phyloP scores from a whole-genome alignment of 208 protist species.

The Crithidia bombi region DNA sequence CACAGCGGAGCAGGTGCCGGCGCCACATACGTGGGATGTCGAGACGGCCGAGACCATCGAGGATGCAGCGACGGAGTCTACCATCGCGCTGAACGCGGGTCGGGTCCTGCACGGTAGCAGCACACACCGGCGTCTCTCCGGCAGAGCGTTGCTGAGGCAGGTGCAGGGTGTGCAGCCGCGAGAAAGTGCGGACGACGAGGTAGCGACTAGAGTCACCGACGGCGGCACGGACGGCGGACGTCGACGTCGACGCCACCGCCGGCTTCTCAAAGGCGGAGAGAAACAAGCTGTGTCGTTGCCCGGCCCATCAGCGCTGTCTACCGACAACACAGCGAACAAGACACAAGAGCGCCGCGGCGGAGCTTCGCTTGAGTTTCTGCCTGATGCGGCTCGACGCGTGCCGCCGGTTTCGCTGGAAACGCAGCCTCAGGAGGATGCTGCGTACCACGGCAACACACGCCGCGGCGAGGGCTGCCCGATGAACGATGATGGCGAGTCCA shows the following conservation, averaged over 20 bases:
- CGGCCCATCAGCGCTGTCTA: not conserved
- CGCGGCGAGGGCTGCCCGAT: constrained; percentile 80
- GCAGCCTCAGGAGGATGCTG: constrained; percentile 43
- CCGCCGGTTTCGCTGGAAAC: constrained; percentile 47
- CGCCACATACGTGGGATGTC: constrained; percentile 76
- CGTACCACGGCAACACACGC: constrained; percentile 68
- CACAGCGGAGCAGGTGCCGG: constrained; percentile 76
- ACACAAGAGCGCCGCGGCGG: not conserved
- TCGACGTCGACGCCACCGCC: constrained; percentile 16
- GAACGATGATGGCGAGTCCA: constrained; percentile 40
- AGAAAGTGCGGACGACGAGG: constrained; percentile 60
- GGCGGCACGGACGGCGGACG: not conserved
- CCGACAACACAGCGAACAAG: not conserved
- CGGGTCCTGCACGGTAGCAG: constrained; percentile 33
- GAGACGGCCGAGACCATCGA: constrained; percentile 60
- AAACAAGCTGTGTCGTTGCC: not conserved
- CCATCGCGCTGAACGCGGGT: constrained; percentile 25
- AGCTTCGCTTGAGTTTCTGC: constrained; percentile 17
- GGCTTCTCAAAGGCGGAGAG: not conserved
- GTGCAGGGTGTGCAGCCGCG: constrained; percentile 54
- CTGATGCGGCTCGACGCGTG: constrained; percentile 33
- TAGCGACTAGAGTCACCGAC: constrained; percentile 16
- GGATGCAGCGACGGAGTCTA: constrained; percentile 42
- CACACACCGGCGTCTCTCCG: not conserved
- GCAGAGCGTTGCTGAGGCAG: constrained; percentile 31